These are phyloP conservation scores for Pholiota conissans DNA, from an alignment of 768 basidiomycete genomes.

Conservation along the genomic window DNA sequence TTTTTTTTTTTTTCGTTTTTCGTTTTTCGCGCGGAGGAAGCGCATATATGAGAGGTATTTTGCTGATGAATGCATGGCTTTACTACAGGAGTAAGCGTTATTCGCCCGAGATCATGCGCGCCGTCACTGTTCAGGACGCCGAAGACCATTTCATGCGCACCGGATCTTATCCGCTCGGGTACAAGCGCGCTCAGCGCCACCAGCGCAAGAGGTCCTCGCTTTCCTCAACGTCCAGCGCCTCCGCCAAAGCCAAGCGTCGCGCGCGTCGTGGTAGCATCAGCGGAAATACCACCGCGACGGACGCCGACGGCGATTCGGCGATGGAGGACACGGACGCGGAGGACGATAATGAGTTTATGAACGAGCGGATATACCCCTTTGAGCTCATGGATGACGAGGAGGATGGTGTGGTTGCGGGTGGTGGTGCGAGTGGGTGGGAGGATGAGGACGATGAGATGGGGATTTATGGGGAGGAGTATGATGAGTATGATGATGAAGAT, in stretches of 20 bases:
- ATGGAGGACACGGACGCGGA: neutral
- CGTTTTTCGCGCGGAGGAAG: slow-evolving; percentile 1
- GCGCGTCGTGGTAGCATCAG: neutral
- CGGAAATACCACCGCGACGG: neutral
- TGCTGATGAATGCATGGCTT: neutral
- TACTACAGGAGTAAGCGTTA: slow-evolving; percentile 22
- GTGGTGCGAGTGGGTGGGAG: slow-evolving; percentile 15
- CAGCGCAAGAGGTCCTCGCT: neutral
- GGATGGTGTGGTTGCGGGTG: slow-evolving; percentile 6
- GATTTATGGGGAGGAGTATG: slow-evolving; percentile 5
- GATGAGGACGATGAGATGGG: slow-evolving; percentile 8
- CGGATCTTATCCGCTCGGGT: slow-evolving; percentile 19
- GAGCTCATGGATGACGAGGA: slow-evolving; percentile 21
- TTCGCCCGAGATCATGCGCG: slow-evolving; percentile 23
- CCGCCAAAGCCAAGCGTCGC: neutral
- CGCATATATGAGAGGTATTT: neutral
- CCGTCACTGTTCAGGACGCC: slow-evolving; percentile 24
- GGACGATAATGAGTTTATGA: slow-evolving; percentile 19
- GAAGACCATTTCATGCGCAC: slow-evolving; percentile 21
- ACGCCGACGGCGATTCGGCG: neutral
- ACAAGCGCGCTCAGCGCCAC: neutral
- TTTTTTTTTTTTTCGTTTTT: slow-evolving; percentile 5
- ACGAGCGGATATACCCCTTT: slow-evolving; percentile 22
- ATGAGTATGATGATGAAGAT: slow-evolving; percentile 10
- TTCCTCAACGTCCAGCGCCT: neutral